Evolutionary conservation across 805 yeast species (phyloP), one percentile per base, ranked within the genome.

Genomic region (Kuraishia cidri): DNA sequence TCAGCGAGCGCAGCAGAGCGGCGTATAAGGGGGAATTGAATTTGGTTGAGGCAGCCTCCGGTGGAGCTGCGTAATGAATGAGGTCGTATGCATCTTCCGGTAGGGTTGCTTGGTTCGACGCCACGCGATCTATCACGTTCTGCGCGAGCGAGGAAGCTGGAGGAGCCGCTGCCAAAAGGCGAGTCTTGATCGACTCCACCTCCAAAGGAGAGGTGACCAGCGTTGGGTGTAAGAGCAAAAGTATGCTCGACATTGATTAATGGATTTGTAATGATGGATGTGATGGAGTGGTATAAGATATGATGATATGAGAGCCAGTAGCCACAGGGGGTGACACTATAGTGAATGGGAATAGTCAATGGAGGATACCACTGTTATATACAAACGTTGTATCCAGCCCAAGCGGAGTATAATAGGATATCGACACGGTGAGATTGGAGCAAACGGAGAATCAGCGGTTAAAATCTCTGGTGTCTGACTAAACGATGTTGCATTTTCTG

Each of bases 181-280:
- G 37, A 10, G 39, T 37, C 50, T 74, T 72, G 26, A 58, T 51
- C 1, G 39, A 24, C 30, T 58, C 65, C 13, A 77, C 72, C 13
- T 56, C 34, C 4, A 50, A 58, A 28, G 76, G 79, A 25, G 69
- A 66, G 0, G 79, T 70, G 9, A 78, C 82, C 30, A 72, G 66
- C 6, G 82, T 78, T 13, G 86, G 86, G 46, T 79, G 86, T 34
- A 79, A 62, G 31, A 79, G 58, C 18, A 78, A 52, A 34, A 77
- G 54, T 14, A 53, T 45, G 14, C 24, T 32, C 24, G 32, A 30
- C 32, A 30, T 30, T 8, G n/a, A n/a, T 8, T n/a, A 10, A 7
- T 24, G n/a, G n/a, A n/a, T n/a, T n/a, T n/a, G n/a, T n/a, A n/a
- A n/a, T n/a, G n/a, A n/a, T n/a, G n/a, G n/a, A n/a, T n/a, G n/a